A percentile compares a stretch with the other conserved stretches of the same genome.
phyloP scores from a whole-genome alignment of 106 monocot genomes.

The Acanthochlamys bracteata region DNA sequence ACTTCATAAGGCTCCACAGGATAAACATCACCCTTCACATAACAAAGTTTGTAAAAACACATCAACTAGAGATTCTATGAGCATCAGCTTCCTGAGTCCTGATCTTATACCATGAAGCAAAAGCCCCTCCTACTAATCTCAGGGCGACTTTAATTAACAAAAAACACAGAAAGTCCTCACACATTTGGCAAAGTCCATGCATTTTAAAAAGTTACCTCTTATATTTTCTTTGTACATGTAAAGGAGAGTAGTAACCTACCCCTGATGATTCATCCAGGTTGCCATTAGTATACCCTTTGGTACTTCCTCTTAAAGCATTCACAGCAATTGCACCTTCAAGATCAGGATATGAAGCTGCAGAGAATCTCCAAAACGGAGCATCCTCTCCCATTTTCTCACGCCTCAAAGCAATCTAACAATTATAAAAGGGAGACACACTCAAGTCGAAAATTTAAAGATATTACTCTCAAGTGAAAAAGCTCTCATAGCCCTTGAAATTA shows the following conservation, averaged over 20 bases:
- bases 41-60: neutral
- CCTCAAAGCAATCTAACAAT: conserved; percentile 79
- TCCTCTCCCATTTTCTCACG: conserved; percentile 76
- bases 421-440: neutral
- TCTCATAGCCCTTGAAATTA: neutral
- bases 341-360: conserved; percentile 92
- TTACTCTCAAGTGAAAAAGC: neutral
- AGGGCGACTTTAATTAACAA: too few species aligned
- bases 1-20: conserved; percentile 81
- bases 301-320: conserved; percentile 23
- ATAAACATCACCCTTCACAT: conserved; percentile 84
- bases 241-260: conserved; percentile 14
- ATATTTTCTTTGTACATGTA: too few species aligned
- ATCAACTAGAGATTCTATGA: neutral
- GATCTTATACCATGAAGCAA: too few species aligned
- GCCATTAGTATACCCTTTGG: conserved; percentile 15
- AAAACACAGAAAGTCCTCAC: too few species aligned
- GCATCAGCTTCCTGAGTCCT: too few species aligned
- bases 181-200: too few species aligned
- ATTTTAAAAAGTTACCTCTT: too few species aligned
- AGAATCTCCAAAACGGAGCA: conserved; percentile 94
- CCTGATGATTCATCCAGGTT: conserved; percentile 36
- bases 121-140: too few species aligned
- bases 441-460: too few species aligned
- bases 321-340: conserved; percentile 29